Conservation (phyloP, 2,329 filamentous ascomycete species). For the Microcyclospora pomicola region DNA sequence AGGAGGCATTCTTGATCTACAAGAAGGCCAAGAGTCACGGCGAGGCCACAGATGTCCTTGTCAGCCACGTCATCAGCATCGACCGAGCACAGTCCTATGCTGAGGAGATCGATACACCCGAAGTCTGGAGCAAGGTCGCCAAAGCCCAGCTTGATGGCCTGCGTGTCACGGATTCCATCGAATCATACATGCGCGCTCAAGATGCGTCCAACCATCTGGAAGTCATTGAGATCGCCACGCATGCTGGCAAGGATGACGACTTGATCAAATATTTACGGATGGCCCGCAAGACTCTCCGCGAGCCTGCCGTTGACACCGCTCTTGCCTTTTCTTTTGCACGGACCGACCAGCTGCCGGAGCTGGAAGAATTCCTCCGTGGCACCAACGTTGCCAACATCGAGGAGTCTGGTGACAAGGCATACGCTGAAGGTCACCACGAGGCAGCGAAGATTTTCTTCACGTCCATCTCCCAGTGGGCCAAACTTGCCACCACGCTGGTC, state of each 20-base stretch:
- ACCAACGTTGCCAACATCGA: conserved; percentile 95
- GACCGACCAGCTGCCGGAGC: conserved; percentile 77
- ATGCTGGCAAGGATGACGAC: conserved; percentile 94
- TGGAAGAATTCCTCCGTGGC: conserved; percentile 87
- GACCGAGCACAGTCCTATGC: conserved; percentile 93
- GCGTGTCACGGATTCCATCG: conserved; percentile 80
- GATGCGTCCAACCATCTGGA: conserved; percentile 89
- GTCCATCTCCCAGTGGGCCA: conserved; percentile 99
- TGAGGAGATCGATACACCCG: conserved; percentile 81
- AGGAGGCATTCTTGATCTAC: conserved; percentile 96
- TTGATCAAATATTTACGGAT: conserved; percentile 93
- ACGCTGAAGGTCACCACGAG: conserved; percentile 84
- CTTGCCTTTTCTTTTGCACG: conserved; percentile 89
- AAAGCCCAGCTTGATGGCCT: conserved; percentile 96
- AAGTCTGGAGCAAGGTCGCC: conserved; percentile 96
- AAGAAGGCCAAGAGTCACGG: conserved; percentile 91
- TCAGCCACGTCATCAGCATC: conserved; percentile 95
- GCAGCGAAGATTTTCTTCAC: conserved; percentile 98
- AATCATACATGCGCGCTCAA: conserved; percentile 90
- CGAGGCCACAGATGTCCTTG: conserved; percentile 77
- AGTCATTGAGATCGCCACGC: conserved; percentile 89
- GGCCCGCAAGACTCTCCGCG: conserved; percentile 91
- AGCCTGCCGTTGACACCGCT: conserved; percentile 83
- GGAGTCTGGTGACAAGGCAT: conserved; percentile 95
- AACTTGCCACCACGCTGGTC: conserved; percentile 94